Evolutionary conservation across 768 basidiomycete species (phyloP).

Genomic region (Steccherinum ochraceum): DNA sequence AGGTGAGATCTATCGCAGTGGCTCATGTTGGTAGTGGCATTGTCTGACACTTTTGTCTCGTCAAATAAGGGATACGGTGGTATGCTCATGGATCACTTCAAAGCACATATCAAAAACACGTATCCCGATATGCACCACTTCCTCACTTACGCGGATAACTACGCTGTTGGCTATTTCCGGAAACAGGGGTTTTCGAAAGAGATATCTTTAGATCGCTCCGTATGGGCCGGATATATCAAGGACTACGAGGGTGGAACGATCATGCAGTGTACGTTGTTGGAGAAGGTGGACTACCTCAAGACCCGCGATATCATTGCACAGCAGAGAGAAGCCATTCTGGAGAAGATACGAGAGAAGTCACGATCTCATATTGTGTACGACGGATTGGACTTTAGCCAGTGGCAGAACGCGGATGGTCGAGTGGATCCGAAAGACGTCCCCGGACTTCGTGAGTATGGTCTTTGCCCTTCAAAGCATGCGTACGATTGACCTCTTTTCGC

Average conservation of each 20-base stretch:
- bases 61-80: conserved; percentile 99
- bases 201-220: conserved; percentile 81
- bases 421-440: conserved; percentile 79
- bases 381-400: conserved; percentile 73
- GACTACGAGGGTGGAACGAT: conserved; percentile 99
- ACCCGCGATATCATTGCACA: conserved; percentile 66
- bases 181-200: conserved; percentile 99
- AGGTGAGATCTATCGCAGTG: conserved; percentile 42
- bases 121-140: conserved; percentile 92
- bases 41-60: conserved; percentile 1
- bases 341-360: conserved; percentile 83
- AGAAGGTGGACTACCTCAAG: conserved; percentile 83
- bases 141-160: conserved; percentile 98
- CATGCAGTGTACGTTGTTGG: conserved; percentile 98
- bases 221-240: conserved; percentile 99
- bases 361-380: conserved; percentile 80
- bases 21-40: not conserved
- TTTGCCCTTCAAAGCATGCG: not conserved
- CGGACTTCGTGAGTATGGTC: conserved; percentile 66
- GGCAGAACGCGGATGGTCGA: conserved; percentile 40
- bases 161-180: conserved; percentile 97
- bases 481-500: conserved; percentile 13
- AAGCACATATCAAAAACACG: conserved; percentile 78
- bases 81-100: conserved; percentile 98
- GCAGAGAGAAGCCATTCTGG: conserved; percentile 86